Evolutionary conservation across 1,284 basidiomycete genomes (phyloP), one percentile per base, ranked within the genome.

Genomic region (Schizopora paradoxa): DNA sequence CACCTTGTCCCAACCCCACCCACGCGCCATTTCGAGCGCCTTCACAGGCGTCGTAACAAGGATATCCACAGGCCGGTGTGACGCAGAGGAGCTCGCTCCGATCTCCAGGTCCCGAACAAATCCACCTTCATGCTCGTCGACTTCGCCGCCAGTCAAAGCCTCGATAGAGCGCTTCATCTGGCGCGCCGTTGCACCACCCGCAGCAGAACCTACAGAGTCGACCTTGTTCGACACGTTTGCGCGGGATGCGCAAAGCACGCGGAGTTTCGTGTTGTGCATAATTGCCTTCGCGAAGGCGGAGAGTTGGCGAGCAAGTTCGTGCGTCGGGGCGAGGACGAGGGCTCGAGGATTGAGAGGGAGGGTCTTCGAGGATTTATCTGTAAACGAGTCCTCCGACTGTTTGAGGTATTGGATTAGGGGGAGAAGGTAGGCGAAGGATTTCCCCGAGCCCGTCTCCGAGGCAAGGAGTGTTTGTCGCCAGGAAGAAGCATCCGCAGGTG

Each of bases 391-490:
- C 57, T 87, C 81, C 2, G 72, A 70, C 41, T 67, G 61, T 61
- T 93, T 93, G 55, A 93, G 69, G 47, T 76, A 68, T 54, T 92
- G 86, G 3, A 93, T 69, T 37, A 93, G 61, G 0, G 91, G 91
- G 2, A 93, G 71, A 27, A 93, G 75, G 60, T 92, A 93, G 1
- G 91, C 90, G n/a, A 92, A 74, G 3, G 86, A 90, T 67, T 94
- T 94, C 1, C 91, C 91, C 0, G 87, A 90, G 6, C 91, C 91
- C 0, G 91, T 93, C 64, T 93, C 91, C 0, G 86, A 83, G 0
- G 88, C 90, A 1, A 94, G 72, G 7, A 93, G 71, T 50, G 73
- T 80, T 55, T 85, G 72, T 36, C 68, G 70, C 66, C 74, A 78
- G 25, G 46, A 50, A 21, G 51, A 36, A 37, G 54, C 49, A 26